These are phyloP conservation scores for Caloboletus inedulis DNA, from an alignment of 1,284 basidiomycete species.

Conservation along the genomic window DNA sequence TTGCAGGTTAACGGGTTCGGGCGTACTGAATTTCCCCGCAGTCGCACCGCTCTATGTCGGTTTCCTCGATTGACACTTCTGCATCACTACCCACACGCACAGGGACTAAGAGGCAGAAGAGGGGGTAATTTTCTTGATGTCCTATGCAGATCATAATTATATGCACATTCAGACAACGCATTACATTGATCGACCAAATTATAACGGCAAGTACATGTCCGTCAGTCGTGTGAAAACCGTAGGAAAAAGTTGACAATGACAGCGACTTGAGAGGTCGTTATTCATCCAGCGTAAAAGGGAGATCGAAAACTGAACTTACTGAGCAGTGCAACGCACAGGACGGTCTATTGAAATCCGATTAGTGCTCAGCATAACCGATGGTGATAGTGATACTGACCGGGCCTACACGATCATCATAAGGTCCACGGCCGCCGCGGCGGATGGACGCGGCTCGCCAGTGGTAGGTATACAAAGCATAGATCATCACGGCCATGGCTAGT, in stretches of 20 bases:
- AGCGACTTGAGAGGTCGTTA: slow-evolving; percentile 54
- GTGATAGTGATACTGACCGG: slow-evolving; percentile 48
- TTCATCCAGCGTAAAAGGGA: not conserved
- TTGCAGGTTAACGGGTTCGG: not conserved
- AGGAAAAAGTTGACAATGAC: slow-evolving; percentile 89
- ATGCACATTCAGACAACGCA: slow-evolving; percentile 1
- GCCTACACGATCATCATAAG: slow-evolving; percentile 95
- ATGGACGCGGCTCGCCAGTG: slow-evolving; percentile 97
- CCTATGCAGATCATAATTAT: slow-evolving; percentile 4
- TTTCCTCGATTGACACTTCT: slow-evolving; percentile 64
- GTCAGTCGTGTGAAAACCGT: slow-evolving; percentile 54
- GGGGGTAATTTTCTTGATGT: slow-evolving; percentile 33
- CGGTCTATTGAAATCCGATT: slow-evolving; percentile 52
- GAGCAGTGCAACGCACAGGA: slow-evolving; percentile 82
- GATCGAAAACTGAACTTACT: slow-evolving; percentile 45
- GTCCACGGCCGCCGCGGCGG: slow-evolving; percentile 85
- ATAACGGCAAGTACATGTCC: not conserved
- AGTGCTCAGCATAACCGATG: slow-evolving; percentile 7
- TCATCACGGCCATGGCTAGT: slow-evolving; percentile 96
- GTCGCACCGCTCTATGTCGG: slow-evolving; percentile 59
- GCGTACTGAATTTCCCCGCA: slow-evolving; percentile 25
- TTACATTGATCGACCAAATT: slow-evolving; percentile 17
- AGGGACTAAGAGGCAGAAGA: slow-evolving; percentile 58
- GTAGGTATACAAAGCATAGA: slow-evolving; percentile 93
- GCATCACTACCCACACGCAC: slow-evolving; percentile 48